These are phyloP conservation scores for Phytopythium oedochilum DNA, from an alignment of 352 stramenopile genomes.

Conservation along the genomic window DNA sequence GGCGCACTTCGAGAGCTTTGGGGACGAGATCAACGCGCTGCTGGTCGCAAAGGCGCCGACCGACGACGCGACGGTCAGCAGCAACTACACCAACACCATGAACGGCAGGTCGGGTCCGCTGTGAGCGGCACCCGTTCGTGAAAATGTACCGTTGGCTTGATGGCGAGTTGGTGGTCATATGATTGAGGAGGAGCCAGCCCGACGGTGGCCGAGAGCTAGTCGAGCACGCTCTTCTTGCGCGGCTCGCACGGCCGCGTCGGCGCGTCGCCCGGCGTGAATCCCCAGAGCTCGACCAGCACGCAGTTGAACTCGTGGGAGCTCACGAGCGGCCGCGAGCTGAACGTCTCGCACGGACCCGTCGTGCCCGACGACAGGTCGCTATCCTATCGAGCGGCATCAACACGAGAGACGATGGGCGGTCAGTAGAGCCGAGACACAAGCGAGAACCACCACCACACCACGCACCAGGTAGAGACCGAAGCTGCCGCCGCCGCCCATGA, in stretches of 20 bases:
- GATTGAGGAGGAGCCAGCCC: conserved; percentile 3
- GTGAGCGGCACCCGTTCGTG: too few relatives aligned
- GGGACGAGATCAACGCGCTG: neutral
- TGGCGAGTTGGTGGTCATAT: neutral
- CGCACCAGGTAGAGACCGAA: conserved; percentile 88
- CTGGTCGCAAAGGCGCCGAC: neutral
- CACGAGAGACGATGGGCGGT: conserved; percentile 1
- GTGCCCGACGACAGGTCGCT: conserved; percentile 79
- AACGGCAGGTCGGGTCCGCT: neutral
- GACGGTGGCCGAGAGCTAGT: conserved; percentile 22
- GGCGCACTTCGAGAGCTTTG: conserved; percentile 12
- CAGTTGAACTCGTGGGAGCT: conserved; percentile 75
- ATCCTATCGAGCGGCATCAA: conserved; percentile 41
- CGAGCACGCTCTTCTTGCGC: conserved; percentile 64
- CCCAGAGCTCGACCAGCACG: conserved; percentile 83
- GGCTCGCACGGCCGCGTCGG: conserved; percentile 20
- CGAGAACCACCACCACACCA: too few relatives aligned
- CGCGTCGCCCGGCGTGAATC: conserved; percentile 69
- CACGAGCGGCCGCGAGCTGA: conserved; percentile 74
- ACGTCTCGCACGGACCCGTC: conserved; percentile 87
- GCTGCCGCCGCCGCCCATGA: conserved; percentile 87
- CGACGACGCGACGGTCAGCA: neutral
- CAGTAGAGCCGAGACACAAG: too few relatives aligned
- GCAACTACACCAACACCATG: neutral
- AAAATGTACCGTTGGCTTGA: too few relatives aligned